Base-by-base conservation (phyloP, 176 grass and related monocot species). In the Oryza meridionalis region DNA sequence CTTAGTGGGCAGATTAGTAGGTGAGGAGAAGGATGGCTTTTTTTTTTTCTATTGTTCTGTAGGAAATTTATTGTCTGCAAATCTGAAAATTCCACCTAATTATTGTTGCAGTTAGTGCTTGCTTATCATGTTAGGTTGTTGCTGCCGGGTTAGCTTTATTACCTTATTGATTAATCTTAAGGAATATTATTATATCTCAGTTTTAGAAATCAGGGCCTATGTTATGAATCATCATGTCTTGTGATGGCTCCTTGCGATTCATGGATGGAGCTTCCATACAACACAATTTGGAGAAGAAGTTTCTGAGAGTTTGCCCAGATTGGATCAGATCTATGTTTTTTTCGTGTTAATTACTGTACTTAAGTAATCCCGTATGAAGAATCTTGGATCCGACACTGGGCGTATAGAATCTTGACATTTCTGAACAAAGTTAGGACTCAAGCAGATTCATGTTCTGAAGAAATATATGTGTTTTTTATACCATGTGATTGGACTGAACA, bases 321-420 rank as follows among this genome's bases (percentile, higher is more conserved):
- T 65, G 10, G 5, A 26, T 73, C 58, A 49, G 43, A 80, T 80
- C 55, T 79, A 31, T 25, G 12, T 68, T 26, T 37, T 37, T 31
- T 26, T 5, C 3, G 58, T 79, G 14, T 84, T 74, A 32, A 35
- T 62, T 62, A 2, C 29, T 31, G 29, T 31, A 31, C 53, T 58
- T 0, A 8, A 9, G 53, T 58, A 24, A 62, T 4, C 21, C 24
- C 58, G 24, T 62, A 29, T 62, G 35, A 14, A 4, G 1, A 73
- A 46, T 26, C 12, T 42, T 81, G 69, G 47, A 45, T 75, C 1
- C 24, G n/a, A 49, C 10, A 38, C 35, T 75, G 7, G 10, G 10
- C 38, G 29, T 40, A 77, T 31, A 32, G 3, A 79, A 53, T 21
- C 33, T 81, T 25, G 33, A 50, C 21, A 77, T 82, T 13, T 77